Base-by-base conservation (phyloP, 257 asterid genomes). In the Handroanthus guayacan region DNA sequence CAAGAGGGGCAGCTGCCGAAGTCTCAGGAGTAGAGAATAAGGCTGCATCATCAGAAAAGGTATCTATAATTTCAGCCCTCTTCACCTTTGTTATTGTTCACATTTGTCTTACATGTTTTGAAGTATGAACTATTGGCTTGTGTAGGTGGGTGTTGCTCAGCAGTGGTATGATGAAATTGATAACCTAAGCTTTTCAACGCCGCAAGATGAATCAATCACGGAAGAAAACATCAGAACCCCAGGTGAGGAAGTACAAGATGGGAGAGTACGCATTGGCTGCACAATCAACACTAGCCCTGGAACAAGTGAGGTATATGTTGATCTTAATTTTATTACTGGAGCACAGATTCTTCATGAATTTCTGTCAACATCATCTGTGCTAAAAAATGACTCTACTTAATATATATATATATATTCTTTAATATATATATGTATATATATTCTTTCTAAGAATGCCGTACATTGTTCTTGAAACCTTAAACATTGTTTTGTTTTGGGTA, bases 281-380 rank as follows among this genome's bases (percentile, higher is more conserved):
- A 82, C 87, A 12, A 69, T 91, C 74, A 86, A 88, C 85, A 85
- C 92, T n/a, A 95, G 99, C 81, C 99, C 98, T 4, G 97, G 98
- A 82, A 89, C 96, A 78, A 91, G 98, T 45, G 97, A 95, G 97
- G 99, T 92, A 87, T 47, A 62, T 37, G 16, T 66, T 3, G 31
- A 25, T 25, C 31, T 25, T 25, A 25, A 25, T 25, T 25, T 25
- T 25, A 25, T 25, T 25, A 25, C 31, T 25, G 31, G 31, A 25
- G 31, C 13, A 37, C 6, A 34, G 50, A 17, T 47, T 52, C 18
- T 44, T 72, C 14, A 7, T 72, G 54, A 64, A 52, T 52, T 17
- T 43, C 13, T 3, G 60, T 0, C 44, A 45, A 70, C 74, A 50
- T 61, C 57, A 62, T 25, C 43, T 36, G 37, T 72, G 52, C 17